Percentiles rank a stretch among this genome's conserved stretches.
Conservation (phyloP, 2,329 filamentous ascomycete species). For the Verticillium isaacii region DNA sequence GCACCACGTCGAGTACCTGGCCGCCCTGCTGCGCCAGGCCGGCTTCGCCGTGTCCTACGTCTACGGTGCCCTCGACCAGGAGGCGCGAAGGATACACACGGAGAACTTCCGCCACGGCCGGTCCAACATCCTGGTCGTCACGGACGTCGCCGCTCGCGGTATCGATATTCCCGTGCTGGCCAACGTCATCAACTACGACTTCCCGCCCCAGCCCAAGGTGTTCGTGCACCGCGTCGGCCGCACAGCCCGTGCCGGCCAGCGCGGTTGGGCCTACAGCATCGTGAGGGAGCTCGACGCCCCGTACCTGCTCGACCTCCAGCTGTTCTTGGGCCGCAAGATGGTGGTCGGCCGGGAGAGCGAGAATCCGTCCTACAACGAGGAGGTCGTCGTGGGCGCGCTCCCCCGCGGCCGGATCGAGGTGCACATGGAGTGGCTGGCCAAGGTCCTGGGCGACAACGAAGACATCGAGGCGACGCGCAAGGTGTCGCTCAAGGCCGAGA, state of each 20-base stretch:
- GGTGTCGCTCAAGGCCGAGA: conserved; percentile 85
- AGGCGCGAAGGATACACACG: conserved; percentile 85
- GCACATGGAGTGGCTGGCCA: conserved; percentile 78
- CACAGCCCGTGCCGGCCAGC: conserved; percentile 87
- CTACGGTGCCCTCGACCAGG: conserved; percentile 92
- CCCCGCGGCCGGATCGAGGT: conserved; percentile 68
- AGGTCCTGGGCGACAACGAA: conserved; percentile 67
- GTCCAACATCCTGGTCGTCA: conserved; percentile 89
- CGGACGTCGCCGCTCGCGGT: conserved; percentile 92
- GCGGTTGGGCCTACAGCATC: conserved; percentile 93
- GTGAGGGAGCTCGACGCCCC: conserved; percentile 83
- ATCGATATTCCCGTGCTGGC: conserved; percentile 95
- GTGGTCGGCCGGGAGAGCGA: conserved; percentile 65
- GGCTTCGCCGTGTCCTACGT: conserved; percentile 91
- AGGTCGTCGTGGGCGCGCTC: conserved; percentile 77
- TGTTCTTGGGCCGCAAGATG: conserved; percentile 85
- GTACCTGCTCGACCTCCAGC: conserved; percentile 87
- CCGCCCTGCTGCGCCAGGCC: conserved; percentile 69
- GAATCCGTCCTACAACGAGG: conserved; percentile 68
- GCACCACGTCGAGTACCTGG: conserved; percentile 93
- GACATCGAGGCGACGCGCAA: conserved; percentile 67
- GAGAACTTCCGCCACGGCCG: conserved; percentile 81
- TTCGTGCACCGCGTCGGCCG: conserved; percentile 95
- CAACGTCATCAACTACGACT: conserved; percentile 99
- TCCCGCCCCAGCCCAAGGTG: conserved; percentile 92